Conservation (phyloP, 345 rosid species). For the Populus tremula region DNA sequence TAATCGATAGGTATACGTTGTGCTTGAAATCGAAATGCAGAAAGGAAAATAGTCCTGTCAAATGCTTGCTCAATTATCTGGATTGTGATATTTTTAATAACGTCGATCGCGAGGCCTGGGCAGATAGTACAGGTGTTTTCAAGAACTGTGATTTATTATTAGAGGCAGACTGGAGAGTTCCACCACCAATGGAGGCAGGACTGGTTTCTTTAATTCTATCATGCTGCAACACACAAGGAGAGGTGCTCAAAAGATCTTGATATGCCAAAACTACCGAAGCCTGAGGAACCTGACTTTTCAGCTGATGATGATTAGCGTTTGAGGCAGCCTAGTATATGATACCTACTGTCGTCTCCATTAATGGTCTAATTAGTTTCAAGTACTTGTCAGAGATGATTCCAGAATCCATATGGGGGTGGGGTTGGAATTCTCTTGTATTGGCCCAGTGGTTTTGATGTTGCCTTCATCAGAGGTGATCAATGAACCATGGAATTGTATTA, state of each 20-base stretch:
- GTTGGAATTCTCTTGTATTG: neutral
- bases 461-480: neutral
- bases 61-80: too few species aligned
- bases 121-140: too few species aligned
- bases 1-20: too few species aligned
- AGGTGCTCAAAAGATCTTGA: conserved; percentile 63
- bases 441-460: neutral
- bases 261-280: conserved; percentile 76
- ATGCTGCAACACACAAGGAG: conserved; percentile 73
- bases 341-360: neutral
- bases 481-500: neutral
- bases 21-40: too few species aligned
- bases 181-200: too few species aligned
- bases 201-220: too few species aligned
- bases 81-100: too few species aligned
- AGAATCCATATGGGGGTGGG: neutral
- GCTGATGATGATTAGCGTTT: conserved; percentile 28
- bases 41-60: too few species aligned
- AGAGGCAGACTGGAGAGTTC: too few species aligned
- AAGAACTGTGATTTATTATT: too few species aligned
- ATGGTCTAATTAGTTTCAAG: neutral
- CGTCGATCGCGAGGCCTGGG: too few species aligned
- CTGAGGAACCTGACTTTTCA: conserved; percentile 84
- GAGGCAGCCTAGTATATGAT: neutral
- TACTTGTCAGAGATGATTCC: neutral